Base-by-base conservation (phyloP, 148 eudicot species). In the Suaeda aralocaspica region DNA sequence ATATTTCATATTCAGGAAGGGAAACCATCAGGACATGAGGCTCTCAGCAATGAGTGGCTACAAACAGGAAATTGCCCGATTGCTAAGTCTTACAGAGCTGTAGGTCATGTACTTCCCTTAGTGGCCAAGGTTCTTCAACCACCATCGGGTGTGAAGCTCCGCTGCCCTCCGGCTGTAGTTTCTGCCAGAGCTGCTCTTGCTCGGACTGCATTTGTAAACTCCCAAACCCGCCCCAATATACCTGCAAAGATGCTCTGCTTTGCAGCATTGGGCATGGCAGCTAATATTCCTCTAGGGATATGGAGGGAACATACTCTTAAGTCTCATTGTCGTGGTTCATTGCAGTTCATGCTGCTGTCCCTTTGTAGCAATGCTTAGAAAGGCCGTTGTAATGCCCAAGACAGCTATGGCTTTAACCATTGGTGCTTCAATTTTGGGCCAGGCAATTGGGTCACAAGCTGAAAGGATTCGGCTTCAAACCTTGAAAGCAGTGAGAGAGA, bases 361-460 rank as follows among this genome's bases (percentile, higher is more conserved):
- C 94, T 91, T 91, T 73, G 77, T 88, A 72, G 97, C 89, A 48
- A 88, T 91, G 97, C 88, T 91, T 49, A 85, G 95, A 79, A 91
- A 91, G 56, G 83, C 89, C 0, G 84, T 91, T 45, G 67, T 85
- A 60, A 91, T 91, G 94, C 97, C 97, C 41, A 88, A 87, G 74
- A 71, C 84, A 8, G 94, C 94, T n/a, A 86, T 88, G 89, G 94
- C 88, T 3, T 53, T 88, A 8, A 91, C 97, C 28, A 86, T 91
- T 66, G 91, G 80, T 4, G 97, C 94, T 15, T 88, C 97, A 0
- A 77, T 91, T 41, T 69, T 91, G 13, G 97, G 97, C 14, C 97
- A 91, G 74, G 80, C 84, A 6, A 85, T 91, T 66, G 97, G 97
- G 28, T 89, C 97, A 5, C 79, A 87, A 67, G 97, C 94, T 12